Evolutionary conservation across 2,329 filamentous ascomycete genomes (phyloP), one percentile per base, ranked within the genome.

Genomic region (Colletotrichum sp.): DNA sequence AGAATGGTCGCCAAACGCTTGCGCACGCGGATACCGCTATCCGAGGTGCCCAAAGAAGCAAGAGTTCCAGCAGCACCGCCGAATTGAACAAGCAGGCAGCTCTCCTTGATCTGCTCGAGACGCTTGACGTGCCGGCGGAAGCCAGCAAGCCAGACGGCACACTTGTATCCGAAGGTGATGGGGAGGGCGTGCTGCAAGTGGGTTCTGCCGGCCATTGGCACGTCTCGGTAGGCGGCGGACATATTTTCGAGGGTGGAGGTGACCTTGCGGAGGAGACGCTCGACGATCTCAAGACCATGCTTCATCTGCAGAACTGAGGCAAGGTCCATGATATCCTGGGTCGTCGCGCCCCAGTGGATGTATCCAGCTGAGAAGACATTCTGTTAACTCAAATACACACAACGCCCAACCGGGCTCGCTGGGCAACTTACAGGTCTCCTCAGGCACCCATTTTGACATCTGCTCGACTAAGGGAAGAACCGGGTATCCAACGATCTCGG

Each of bases 341-440:
- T 91, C 0, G 89, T 90, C 3, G 89, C 88, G 11, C 89, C 89
- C 88, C 89, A 90, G 77, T 90, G 89, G 13, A 90, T 85, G 76
- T 89, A 90, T 1, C 76, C 78, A 6, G 77, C 78, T 70, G 75
- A 36, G 18, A 24, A 5, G 27, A 33, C 3, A 18, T 8, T 8
- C 12, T 2, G 12, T 33, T 61, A 62, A 47, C 38, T 64, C 29
- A 11, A 34, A 6, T 1, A 21, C 8, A 16, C 13, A 16, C 13
- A 6, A 24, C 12, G 8, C 12, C 24, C 16, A n/a, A 34, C 2
- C 2, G 15, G 24, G 38, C 24, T 11, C 43, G 5, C 43, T 8
- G 13, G 24, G 9, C 3, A 47, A 75, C 77, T 72, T 74, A 80
- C 80, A 77, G 81, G 43, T 73, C 13, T 73, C 81, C 3, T 83